Conservation (phyloP, 192 early-diverging fungal species). For the Geranomyces variabilis region DNA sequence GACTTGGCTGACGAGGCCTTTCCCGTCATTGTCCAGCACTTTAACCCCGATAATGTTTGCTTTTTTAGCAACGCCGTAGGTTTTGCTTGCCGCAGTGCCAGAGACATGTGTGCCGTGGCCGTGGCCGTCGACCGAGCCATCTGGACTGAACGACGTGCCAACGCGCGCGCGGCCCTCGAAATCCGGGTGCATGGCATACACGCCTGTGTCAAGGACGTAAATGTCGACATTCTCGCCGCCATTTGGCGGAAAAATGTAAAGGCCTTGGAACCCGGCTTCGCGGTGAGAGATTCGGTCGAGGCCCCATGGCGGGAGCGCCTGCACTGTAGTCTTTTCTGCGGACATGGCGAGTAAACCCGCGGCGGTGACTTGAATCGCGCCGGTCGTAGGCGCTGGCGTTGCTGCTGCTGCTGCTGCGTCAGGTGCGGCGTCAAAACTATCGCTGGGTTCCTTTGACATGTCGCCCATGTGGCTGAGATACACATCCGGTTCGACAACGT, state of each 20-base stretch:
- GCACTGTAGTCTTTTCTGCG: not conserved
- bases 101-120: constrained; percentile 63
- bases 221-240: constrained; percentile 39
- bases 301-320: constrained; percentile 32
- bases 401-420: too few species aligned
- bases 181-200: constrained; percentile 44
- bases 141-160: constrained; percentile 45
- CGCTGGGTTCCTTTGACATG: not conserved
- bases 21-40: constrained; percentile 55
- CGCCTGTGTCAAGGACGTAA: constrained; percentile 53
- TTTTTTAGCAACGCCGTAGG: constrained; percentile 61
- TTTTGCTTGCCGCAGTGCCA: constrained; percentile 44
- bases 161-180: constrained; percentile 56
- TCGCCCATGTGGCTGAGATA: not conserved
- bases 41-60: constrained; percentile 62
- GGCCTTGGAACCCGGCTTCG: constrained; percentile 24
- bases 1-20: constrained; percentile 49
- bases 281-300: constrained; percentile 44
- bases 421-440: constrained; percentile 29
- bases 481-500: constrained; percentile 23
- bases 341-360: not conserved
- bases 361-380: not conserved
- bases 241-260: constrained; percentile 34
- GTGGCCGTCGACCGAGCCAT: constrained; percentile 45
- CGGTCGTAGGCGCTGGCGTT: too few species aligned